Evolutionary conservation across 345 rosid genomes (phyloP), one percentile per base, ranked within the genome.

Genomic region (Fremontodendron californicum): DNA sequence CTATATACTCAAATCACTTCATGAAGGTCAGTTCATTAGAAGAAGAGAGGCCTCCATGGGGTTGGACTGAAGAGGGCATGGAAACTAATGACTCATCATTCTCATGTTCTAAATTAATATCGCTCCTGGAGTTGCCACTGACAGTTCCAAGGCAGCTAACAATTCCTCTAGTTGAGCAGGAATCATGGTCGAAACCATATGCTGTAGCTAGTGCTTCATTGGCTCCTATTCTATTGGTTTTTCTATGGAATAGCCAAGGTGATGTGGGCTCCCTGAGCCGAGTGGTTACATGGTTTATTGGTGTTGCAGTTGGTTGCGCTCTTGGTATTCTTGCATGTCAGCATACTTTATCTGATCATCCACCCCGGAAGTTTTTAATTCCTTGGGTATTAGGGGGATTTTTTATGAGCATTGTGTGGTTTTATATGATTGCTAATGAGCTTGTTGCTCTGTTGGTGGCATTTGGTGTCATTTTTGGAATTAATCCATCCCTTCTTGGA

Each of bases 311-410:
- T 43, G 97, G 95, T 74, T 78, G 89, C 43, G 16, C 78, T 19
- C 81, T 94, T 31, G 93, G 98, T 25, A 58, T 84, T 74, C 78
- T 88, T 40, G 92, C 94, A 21, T 84, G 85, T 72, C 63, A 70
- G 4, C 79, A 83, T 80, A 90, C 92, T 4, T 68, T 71, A 67
- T 70, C 80, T 0, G 94, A 94, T 43, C 88, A 86, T 67, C 97
- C 96, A 33, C 97, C 98, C 19, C 85, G 57, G 52, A 92, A 46
- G 37, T 90, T 85, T 79, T 77, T 92, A 69, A 82, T 90, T 73
- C 80, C 88, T 54, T 94, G 98, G 98, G 96, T 90, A 54, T 82
- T 92, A 19, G 98, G 93, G n/a, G 98, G 98, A 51, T 94, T 94
- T 75, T 76, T 87, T 23, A 94, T 92, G 98, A 94, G 98, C 75